Evolutionary conservation across 306 rosid species (phyloP), one percentile per base, ranked within the genome.

Genomic region (Boehmeria nivea): DNA sequence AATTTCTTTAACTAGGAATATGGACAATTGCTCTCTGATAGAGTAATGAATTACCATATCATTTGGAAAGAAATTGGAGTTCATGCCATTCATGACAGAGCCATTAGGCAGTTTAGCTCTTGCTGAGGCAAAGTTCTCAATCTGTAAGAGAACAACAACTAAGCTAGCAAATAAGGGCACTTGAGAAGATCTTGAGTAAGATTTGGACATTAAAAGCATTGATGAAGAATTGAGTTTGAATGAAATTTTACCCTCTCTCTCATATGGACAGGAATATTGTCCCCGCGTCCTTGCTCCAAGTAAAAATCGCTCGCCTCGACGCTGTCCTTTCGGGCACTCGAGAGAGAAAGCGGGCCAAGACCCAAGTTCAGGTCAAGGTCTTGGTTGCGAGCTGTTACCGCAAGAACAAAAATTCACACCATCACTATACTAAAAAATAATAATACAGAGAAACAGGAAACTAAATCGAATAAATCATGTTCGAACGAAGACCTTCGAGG

Each of bases 281-380:
- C 69, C 26, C 71, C 54, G 77, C 74, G 74, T 68, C 83, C 64
- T 36, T 20, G 70, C 27, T 62, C 90, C 69, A 45, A 75, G 38
- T 66, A 75, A 42, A 73, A 59, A 63, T 65, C 59, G n/a, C 55
- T 74, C 22, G 37, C 46, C n/a, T 53, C 55, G 39, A 43, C 60
- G 49, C 54, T 78, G 45, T 68, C 77, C 66, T 50, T 72, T 72
- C 55, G 81, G 46, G 34, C 70, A 27, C 73, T 75, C 21, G 79
- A 49, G 50, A 58, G 44, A 54, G 71, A 75, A 40, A 85, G 87
- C 20, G 94, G 88, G 45, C 90, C 81, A 42, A 90, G 76, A 18
- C 83, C 95, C 79, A 90, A 76, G 66, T 79, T 87, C 61, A 90
- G 87, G 78, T 87, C 95, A 66, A 90, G 85, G 73, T 46, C 74